Base-by-base conservation (phyloP, 176 grass and related monocot species). In the Triticum turgidum region DNA sequence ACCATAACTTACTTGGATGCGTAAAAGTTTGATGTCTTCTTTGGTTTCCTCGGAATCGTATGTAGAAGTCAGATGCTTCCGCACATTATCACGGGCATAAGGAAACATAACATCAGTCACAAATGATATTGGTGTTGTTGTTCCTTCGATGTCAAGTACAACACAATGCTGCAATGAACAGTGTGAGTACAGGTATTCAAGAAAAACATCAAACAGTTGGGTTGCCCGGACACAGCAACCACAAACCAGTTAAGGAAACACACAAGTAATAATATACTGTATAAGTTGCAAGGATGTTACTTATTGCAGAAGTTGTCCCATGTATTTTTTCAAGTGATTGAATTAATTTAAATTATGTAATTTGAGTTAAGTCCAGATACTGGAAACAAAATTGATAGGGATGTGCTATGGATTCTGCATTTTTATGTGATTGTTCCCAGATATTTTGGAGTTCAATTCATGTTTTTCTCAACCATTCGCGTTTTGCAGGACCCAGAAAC, bases 41-140 rank as follows among this genome's bases (percentile, higher is more conserved):
- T 94, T 94, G 27, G 96, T 98, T 93, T 95, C 91, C 49, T 92
- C 84, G 22, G 78, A 91, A 67, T 92, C 86, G 72, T 92, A 95
- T 17, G 96, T 98, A 52, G 84, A 86, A 85, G 37, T 84, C 27
- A 98, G 90, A 87, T 98, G 96, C 76, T 94, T 95, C 34, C 86
- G 83, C 63, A 98, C 96, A 86, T 95, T 98, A 82, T 95, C 84
- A 87, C 88, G 91, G 41, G 93, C 96, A 92, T 98, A 98, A 80
- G 93, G 96, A 76, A 98, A 98, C 86, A 98, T 86, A 78, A 95
- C 77, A 87, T 98, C 91, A 24, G 96, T 95, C 65, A 92, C 93
- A 91, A 98, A 98, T 80, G 96, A 90, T 89, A 98, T 95, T 84
- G 96, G 96, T 69, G 93, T 98, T 18, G 96, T 95, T 69, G 96